These are phyloP conservation scores for Taxawa tesnikishii DNA, from an alignment of 2,329 filamentous ascomycete genomes.

Conservation along the genomic window DNA sequence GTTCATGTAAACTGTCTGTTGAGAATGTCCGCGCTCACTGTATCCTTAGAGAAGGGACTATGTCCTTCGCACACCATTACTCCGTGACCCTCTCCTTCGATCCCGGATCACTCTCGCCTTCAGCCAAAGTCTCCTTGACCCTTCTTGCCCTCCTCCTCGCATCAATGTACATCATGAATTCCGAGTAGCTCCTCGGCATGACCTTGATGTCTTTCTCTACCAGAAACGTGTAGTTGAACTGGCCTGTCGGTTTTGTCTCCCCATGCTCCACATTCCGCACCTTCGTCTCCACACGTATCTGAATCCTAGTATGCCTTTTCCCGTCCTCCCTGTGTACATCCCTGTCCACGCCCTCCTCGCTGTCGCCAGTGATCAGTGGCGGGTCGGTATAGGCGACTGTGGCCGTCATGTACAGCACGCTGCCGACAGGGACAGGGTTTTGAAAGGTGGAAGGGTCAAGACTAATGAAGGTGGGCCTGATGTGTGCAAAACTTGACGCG, in stretches of 20 bases:
- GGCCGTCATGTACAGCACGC: slow-evolving; percentile 61
- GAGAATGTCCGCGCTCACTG: no score
- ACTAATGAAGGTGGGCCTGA: slow-evolving; percentile 57
- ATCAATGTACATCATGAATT: slow-evolving; percentile 55
- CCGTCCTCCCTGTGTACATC: slow-evolving; percentile 23
- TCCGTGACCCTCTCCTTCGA: slow-evolving; percentile 17
- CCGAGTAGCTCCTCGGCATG: slow-evolving; percentile 50
- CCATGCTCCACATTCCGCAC: slow-evolving; percentile 62
- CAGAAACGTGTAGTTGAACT: slow-evolving; percentile 65
- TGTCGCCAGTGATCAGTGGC: slow-evolving; percentile 28
- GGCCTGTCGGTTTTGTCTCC: slow-evolving; percentile 53
- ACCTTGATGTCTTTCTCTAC: slow-evolving; percentile 54
- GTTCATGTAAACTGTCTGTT: no score
- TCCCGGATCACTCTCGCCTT: slow-evolving; percentile 17
- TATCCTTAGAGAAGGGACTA: not conserved
- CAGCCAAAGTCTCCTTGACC: slow-evolving; percentile 30
- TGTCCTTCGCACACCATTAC: slow-evolving; percentile 6
- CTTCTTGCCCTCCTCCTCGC: slow-evolving; percentile 43
- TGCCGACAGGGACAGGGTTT: slow-evolving; percentile 63
- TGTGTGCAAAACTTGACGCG: slow-evolving; percentile 57
- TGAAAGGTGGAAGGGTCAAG: slow-evolving; percentile 64
- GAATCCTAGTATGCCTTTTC: slow-evolving; percentile 44
- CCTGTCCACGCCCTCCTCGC: slow-evolving; percentile 22
- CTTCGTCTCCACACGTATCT: slow-evolving; percentile 60
- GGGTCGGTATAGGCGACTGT: slow-evolving; percentile 62